Evolutionary conservation across 371 early-diverging fungal genomes (phyloP).

Genomic region (Lichtheimia corymbifera): DNA sequence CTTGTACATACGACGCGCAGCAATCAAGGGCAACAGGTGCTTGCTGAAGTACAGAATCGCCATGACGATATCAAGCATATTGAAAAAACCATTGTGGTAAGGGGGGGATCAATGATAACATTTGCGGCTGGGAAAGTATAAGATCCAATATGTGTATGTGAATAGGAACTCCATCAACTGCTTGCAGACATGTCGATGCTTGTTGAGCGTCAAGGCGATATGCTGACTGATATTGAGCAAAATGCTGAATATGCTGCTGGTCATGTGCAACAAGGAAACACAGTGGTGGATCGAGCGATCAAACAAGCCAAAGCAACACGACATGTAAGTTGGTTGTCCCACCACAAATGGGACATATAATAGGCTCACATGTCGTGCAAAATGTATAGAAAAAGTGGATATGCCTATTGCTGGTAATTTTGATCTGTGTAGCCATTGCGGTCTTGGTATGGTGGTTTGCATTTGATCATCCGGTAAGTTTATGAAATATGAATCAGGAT

Average conservation of each 20-base stretch:
- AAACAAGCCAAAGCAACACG: conserved; percentile 65
- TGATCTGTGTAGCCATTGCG: conserved; percentile 44
- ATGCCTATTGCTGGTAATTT: conserved; percentile 44
- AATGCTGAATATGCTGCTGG: conserved; percentile 62
- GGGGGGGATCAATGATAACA: not conserved
- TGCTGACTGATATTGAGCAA: conserved; percentile 67
- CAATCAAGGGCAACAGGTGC: conserved; percentile 69
- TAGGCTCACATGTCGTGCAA: not conserved
- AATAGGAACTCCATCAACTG: conserved; percentile 22
- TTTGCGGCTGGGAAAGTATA: not conserved
- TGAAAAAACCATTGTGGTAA: conserved; percentile 72
- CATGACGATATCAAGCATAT: conserved; percentile 83
- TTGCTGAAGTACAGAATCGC: conserved; percentile 77
- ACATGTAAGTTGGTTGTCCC: conserved; percentile 41
- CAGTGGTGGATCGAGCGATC: conserved; percentile 63
- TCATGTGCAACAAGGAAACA: conserved; percentile 64
- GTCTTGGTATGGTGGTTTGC: conserved; percentile 42
- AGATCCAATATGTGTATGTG: conserved; percentile 27
- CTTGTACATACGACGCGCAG: conserved; percentile 67
- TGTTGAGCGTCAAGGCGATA: conserved; percentile 74
- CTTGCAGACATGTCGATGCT: conserved; percentile 77
- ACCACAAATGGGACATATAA: not conserved
- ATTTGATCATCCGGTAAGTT: conserved; percentile 24
- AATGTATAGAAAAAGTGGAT: conserved; percentile 55
- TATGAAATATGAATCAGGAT: too few species aligned